Evolutionary conservation across 2,329 filamentous ascomycete species (phyloP), one percentile per base, ranked within the genome.

Genomic region (Cryoendolithus antarcticus): DNA sequence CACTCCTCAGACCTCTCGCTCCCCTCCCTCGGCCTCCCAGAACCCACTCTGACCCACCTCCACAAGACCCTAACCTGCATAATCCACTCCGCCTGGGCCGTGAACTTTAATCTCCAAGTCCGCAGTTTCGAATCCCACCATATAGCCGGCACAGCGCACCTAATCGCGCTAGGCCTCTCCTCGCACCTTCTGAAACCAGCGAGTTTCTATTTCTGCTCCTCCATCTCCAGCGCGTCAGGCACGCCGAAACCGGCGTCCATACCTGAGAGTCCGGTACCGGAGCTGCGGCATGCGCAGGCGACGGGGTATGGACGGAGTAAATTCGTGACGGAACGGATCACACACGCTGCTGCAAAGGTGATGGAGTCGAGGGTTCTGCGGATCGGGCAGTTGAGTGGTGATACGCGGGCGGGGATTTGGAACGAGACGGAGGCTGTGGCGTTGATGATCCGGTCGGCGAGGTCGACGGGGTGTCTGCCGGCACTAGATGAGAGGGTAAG

Each of bases 71-170:
- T 73, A 1, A 62, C 62, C 0, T 51, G 53, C 9, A 61, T 72
- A 12, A 66, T 74, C 19, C 70, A 74, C 56, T 62, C 62, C 44
- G 69, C 70, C 0, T 74, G 71, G 50, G 68, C 3, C 55, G 71
- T 75, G 21, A 74, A 75, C 51, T 75, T 75, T 59, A 74, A 72
- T 50, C 62, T 74, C 46, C 58, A 59, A 1, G 59, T 75, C 1
- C 56, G 59, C 2, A 69, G 62, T 38, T 74, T 75, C 44, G 71
- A 71, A 35, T 49, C 56, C 6, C 62, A 68, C 15, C 58, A 61
- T 42, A 62, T 75, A 12, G 54, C 50, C 2, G 68, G 66, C 1
- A 60, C 65, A 1, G 52, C 53, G 1, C 65, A 71, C 35, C 57
- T 74, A 9, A 56, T 64, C 31, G 50, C 59, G 37, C 49, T 65